A percentile compares a stretch with the other conserved stretches of the same genome.
phyloP scores from a whole-genome alignment of 164 flowering plant genomes.

The Chimonanthus salicifolius region DNA sequence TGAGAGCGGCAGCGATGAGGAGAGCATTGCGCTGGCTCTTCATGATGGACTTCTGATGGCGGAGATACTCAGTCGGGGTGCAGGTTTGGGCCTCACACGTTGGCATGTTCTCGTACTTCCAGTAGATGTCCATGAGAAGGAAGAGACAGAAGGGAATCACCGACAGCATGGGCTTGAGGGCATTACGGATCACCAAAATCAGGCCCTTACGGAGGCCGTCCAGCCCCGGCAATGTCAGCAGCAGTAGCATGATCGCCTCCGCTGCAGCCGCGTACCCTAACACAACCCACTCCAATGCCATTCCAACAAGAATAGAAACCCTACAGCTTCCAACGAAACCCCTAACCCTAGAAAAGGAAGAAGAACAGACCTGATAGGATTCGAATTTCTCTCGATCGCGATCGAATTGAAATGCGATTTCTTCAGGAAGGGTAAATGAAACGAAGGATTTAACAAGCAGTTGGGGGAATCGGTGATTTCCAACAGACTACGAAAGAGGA shows the following conservation, averaged over 20 bases:
- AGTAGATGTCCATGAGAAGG: slow-evolving; percentile 40
- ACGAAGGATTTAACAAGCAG: too few species aligned
- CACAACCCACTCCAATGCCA: slow-evolving; percentile 50
- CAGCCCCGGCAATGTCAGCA: slow-evolving; percentile 39
- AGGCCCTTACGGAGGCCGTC: slow-evolving; percentile 32
- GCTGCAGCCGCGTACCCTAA: slow-evolving; percentile 44
- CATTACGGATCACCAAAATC: slow-evolving; percentile 27
- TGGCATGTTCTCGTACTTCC: slow-evolving; percentile 44
- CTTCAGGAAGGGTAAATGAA: too few species aligned
- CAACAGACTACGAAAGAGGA: too few species aligned
- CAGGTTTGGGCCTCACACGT: slow-evolving; percentile 27
- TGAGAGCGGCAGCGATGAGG: slow-evolving; percentile 66
- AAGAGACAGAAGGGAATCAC: slow-evolving; percentile 41
- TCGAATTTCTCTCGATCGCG: not conserved
- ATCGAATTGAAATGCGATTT: not conserved
- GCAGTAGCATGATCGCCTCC: slow-evolving; percentile 42
- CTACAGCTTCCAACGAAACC: too few species aligned
- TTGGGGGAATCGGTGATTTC: too few species aligned
- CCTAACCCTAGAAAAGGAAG: too few species aligned
- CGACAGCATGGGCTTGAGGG: slow-evolving; percentile 37
- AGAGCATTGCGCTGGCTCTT: slow-evolving; percentile 91
- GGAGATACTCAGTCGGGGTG: slow-evolving; percentile 45
- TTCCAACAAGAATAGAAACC: not conserved
- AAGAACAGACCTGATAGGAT: not conserved
- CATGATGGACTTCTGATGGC: slow-evolving; percentile 90